Percentiles rank a stretch among this genome's conserved stretches.
These are phyloP conservation scores for Bolboschoenoplectus hybrid DNA, from an alignment of 202 grass and related monocot genomes.

Conservation along the genomic window DNA sequence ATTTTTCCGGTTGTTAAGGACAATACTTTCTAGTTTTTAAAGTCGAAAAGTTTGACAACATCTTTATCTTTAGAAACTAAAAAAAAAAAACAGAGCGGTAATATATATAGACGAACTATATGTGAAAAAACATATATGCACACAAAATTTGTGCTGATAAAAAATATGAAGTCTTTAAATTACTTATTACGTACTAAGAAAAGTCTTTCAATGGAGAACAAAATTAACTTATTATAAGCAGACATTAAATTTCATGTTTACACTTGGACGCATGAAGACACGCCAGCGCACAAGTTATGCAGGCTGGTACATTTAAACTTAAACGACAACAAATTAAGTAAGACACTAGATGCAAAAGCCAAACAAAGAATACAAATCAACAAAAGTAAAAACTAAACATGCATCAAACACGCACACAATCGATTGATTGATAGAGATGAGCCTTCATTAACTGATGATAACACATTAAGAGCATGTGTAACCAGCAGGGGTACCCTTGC, in stretches of 20 bases:
- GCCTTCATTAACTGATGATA: not conserved
- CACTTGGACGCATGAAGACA: conserved; percentile 1
- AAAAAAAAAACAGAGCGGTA: not conserved
- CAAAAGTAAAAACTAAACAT: not conserved
- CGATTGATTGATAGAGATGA: not conserved
- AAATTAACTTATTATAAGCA: conserved; percentile 10
- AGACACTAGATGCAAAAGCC: not conserved
- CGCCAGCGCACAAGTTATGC: conserved; percentile 6
- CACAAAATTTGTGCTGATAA: no score
- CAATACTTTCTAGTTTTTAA: no score
- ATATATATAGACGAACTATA: not conserved
- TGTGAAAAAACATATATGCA: not conserved
- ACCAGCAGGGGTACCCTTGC: conserved; percentile 47
- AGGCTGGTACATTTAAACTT: conserved; percentile 4
- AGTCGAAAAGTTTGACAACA: no score
- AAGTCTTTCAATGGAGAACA: not conserved
- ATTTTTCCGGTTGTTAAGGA: no score
- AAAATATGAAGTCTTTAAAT: no score
- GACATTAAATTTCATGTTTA: conserved; percentile 19
- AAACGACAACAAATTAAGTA: conserved; percentile 17
- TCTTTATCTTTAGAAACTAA: no score
- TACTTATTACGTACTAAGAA: not conserved
- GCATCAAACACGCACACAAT: conserved; percentile 25
- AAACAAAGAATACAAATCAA: conserved; percentile 23
- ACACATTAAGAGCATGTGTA: conserved; percentile 46